phyloP scores from a whole-genome alignment of 345 rosid genomes.

The Garcia nutans region DNA sequence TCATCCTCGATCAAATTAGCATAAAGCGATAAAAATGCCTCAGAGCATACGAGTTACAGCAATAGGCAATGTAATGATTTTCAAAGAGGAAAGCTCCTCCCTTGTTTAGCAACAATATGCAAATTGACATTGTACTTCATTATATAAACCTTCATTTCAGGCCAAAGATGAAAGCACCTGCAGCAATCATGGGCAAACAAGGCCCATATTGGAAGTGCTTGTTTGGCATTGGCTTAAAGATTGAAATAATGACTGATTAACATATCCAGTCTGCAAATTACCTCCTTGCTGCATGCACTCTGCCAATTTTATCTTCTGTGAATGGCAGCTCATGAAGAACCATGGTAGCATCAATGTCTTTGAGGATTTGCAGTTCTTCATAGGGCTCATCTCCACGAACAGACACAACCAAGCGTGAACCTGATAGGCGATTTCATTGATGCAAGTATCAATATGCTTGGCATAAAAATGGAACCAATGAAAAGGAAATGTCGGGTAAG shows the following conservation, averaged over 20 bases:
- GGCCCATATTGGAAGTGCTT: not conserved
- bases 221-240: not conserved
- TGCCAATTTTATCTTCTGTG: constrained; percentile 68
- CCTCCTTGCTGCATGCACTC: constrained; percentile 99
- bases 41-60: not conserved
- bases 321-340: constrained; percentile 76
- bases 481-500: not conserved
- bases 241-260: not conserved
- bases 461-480: constrained; percentile 1
- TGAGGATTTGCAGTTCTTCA: constrained; percentile 74
- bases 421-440: constrained; percentile 37
- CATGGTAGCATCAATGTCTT: constrained; percentile 69
- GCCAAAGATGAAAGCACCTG: not conserved
- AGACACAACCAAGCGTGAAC: constrained; percentile 86
- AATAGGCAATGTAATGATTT: not conserved
- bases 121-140: not conserved
- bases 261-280: constrained; percentile 28
- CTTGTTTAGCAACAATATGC: too few relatives aligned
- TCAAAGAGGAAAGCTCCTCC: not conserved
- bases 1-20: too few relatives aligned
- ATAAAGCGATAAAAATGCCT: not conserved
- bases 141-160: not conserved
- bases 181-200: not conserved
- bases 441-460: constrained; percentile 9
- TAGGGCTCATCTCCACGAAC: constrained; percentile 77